A percentile compares a stretch with the other conserved stretches of the same genome.
Evolutionary conservation across 2,329 filamentous ascomycete species (phyloP).

Genomic region (Dothistroma pini): DNA sequence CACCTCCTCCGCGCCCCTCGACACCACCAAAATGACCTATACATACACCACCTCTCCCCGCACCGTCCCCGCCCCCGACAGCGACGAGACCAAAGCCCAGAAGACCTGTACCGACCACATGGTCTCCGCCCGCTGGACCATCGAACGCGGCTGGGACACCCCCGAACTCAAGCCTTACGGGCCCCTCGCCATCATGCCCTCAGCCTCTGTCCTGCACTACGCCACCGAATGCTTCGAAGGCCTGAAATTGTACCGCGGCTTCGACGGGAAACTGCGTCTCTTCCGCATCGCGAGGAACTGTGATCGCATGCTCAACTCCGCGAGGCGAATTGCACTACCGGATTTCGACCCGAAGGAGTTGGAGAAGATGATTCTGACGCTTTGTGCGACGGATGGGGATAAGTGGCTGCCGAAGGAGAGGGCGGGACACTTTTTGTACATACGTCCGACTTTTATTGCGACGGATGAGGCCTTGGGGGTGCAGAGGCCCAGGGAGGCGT

Average conservation of each 20-base stretch:
- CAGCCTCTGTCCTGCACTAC: constrained; percentile 78
- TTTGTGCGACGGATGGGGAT: constrained; percentile 68
- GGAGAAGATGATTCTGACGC: constrained; percentile 66
- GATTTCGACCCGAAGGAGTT: constrained; percentile 68
- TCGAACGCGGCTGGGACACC: constrained; percentile 63
- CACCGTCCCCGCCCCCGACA: constrained; percentile 40
- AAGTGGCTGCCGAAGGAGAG: constrained; percentile 74
- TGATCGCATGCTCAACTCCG: constrained; percentile 56
- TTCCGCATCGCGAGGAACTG: constrained; percentile 76
- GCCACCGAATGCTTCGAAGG: constrained; percentile 91
- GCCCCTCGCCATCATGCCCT: constrained; percentile 73
- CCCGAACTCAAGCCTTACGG: constrained; percentile 75
- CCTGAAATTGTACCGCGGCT: constrained; percentile 66
- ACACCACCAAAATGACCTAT: constrained; percentile 43
- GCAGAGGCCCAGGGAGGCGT: constrained; percentile 72
- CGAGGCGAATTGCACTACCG: constrained; percentile 67
- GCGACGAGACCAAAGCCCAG: constrained; percentile 37
- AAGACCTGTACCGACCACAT: constrained; percentile 76
- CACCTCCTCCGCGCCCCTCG: constrained; percentile 36
- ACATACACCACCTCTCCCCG: constrained; percentile 42
- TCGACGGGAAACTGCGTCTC: constrained; percentile 68
- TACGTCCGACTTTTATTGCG: constrained; percentile 78
- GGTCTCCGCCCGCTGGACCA: constrained; percentile 69
- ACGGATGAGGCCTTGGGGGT: constrained; percentile 78
- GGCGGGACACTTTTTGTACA: constrained; percentile 70